These are phyloP conservation scores for Neospermospora avenae DNA, from an alignment of 2,329 filamentous ascomycete genomes.

Conservation along the genomic window DNA sequence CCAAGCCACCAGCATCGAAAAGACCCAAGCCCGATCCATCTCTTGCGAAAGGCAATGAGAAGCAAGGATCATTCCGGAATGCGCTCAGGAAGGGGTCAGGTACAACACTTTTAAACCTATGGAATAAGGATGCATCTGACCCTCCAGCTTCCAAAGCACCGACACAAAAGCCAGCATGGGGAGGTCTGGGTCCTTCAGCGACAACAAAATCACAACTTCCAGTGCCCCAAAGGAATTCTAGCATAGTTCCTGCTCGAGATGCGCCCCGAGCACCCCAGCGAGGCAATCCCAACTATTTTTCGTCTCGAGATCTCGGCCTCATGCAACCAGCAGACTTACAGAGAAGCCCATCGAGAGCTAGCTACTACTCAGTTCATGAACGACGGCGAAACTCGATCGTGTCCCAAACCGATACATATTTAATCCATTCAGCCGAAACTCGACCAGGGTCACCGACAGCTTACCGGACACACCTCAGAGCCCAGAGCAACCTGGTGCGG, in stretches of 20 bases:
- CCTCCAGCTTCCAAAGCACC: slow-evolving; percentile 22
- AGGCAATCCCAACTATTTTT: slow-evolving; percentile 40
- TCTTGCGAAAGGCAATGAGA: slow-evolving; percentile 39
- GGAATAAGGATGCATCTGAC: slow-evolving; percentile 44
- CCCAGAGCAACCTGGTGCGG: slow-evolving; percentile 34
- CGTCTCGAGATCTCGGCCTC: slow-evolving; percentile 38
- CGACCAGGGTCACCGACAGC: slow-evolving; percentile 44
- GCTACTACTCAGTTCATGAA: slow-evolving; percentile 50
- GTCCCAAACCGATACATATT: slow-evolving; percentile 17
- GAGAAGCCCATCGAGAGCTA: slow-evolving; percentile 45
- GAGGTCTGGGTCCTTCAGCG: slow-evolving; percentile 24
- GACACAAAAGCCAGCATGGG: slow-evolving; percentile 27
- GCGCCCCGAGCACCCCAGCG: slow-evolving; percentile 37
- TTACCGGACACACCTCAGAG: slow-evolving; percentile 32
- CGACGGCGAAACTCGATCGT: slow-evolving; percentile 46
- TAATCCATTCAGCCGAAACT: slow-evolving; percentile 41
- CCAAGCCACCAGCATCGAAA: slow-evolving; percentile 32
- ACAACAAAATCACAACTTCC: slow-evolving; percentile 30
- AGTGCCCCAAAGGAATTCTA: slow-evolving; percentile 36
- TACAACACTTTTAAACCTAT: slow-evolving; percentile 46
- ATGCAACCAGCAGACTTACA: slow-evolving; percentile 20
- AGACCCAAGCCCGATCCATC: slow-evolving; percentile 30
- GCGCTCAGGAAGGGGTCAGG: slow-evolving; percentile 50
- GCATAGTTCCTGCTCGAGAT: slow-evolving; percentile 35
- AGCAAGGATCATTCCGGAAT: slow-evolving; percentile 45